These are phyloP conservation scores for Leccinum fallax DNA, from an alignment of 1,284 basidiomycete species.

Conservation along the genomic window DNA sequence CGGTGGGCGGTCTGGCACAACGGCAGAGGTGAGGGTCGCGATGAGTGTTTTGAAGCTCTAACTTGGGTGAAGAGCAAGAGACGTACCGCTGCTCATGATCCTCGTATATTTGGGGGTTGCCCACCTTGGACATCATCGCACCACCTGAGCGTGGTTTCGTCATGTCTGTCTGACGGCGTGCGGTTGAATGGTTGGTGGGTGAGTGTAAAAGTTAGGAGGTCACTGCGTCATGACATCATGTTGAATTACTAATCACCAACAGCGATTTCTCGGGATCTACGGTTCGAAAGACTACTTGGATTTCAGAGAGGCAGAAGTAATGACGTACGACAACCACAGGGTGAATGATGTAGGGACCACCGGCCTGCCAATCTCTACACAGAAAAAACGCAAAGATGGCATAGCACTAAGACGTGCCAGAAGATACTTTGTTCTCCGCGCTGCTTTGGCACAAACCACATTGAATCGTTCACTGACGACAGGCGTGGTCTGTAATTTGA, in stretches of 20 bases:
- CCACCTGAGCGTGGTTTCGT: constrained; percentile 28
- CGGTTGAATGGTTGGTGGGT: not conserved
- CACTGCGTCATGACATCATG: constrained; percentile 21
- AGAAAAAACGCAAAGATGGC: constrained; percentile 25
- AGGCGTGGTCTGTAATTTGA: constrained; percentile 49
- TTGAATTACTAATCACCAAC: not conserved
- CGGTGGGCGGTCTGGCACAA: constrained; percentile 16
- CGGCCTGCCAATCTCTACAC: constrained; percentile 30
- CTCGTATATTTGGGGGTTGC: constrained; percentile 46
- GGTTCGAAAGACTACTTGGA: not conserved
- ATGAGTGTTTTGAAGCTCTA: not conserved
- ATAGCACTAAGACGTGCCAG: constrained; percentile 34
- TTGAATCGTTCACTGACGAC: constrained; percentile 9
- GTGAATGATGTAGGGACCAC: constrained; percentile 35
- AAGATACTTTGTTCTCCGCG: constrained; percentile 29
- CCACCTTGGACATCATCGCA: constrained; percentile 51
- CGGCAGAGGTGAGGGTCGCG: not conserved
- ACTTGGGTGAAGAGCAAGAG: not conserved
- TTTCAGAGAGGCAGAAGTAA: constrained; percentile 4
- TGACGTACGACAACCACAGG: constrained; percentile 2
- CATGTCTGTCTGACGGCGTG: constrained; percentile 13
- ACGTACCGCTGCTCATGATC: constrained; percentile 45
- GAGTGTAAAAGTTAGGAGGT: constrained; percentile 4
- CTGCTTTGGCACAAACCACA: constrained; percentile 39
- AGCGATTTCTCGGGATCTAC: too few species aligned